phyloP scores from a whole-genome alignment of 352 stramenopile species.

The Globisporangium radiosum region DNA sequence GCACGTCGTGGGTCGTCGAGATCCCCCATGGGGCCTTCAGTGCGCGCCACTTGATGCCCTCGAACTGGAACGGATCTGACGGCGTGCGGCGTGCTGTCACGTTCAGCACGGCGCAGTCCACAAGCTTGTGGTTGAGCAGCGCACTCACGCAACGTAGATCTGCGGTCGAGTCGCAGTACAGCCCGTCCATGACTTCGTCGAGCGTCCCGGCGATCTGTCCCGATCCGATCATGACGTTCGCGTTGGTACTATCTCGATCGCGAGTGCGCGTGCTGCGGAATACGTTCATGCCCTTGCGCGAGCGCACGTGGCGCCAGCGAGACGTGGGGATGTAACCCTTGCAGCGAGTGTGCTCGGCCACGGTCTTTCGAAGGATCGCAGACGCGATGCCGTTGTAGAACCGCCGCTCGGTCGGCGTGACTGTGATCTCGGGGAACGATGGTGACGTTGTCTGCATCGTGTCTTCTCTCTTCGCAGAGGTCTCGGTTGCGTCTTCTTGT shows the following conservation, averaged over 20 bases:
- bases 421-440: too few species aligned
- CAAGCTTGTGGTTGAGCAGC: constrained; percentile 28
- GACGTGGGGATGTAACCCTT: too few species aligned
- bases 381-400: too few species aligned
- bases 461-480: too few species aligned
- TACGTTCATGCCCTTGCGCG: constrained; percentile 13
- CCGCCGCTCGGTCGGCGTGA: too few species aligned
- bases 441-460: too few species aligned
- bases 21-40: constrained; percentile 16
- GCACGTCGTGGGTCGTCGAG: constrained; percentile 23
- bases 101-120: constrained; percentile 25
- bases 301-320: constrained; percentile 12
- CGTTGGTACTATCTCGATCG: background rate
- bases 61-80: constrained; percentile 31
- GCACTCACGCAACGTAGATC: constrained; percentile 27
- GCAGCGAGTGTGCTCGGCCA: too few species aligned
- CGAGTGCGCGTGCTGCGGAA: background rate
- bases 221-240: constrained; percentile 13
- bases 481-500: too few species aligned
- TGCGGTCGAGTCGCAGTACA: constrained; percentile 38
- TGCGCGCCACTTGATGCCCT: constrained; percentile 44
- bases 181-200: constrained; percentile 33
- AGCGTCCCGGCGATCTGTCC: constrained; percentile 8
- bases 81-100: constrained; percentile 22
- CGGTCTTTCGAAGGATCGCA: too few species aligned